A percentile compares a stretch with the other conserved stretches of the same genome.
phyloP scores from a whole-genome alignment of 177 flowering plant genomes.

The Vitis hybrid region DNA sequence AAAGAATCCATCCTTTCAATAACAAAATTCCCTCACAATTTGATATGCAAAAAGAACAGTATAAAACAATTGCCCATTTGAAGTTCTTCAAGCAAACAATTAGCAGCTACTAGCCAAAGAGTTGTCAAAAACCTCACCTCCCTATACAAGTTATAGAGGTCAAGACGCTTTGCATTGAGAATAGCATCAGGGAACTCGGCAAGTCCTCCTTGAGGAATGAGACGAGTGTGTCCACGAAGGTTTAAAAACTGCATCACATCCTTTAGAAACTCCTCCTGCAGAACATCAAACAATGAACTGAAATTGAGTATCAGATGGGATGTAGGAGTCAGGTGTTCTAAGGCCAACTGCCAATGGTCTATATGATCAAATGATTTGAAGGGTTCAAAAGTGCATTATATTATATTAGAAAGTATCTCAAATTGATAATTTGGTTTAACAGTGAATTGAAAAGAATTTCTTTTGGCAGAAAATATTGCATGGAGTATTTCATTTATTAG shows the following conservation, averaged over 20 bases:
- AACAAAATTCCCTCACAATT: background rate
- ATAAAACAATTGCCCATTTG: background rate
- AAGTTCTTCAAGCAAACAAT: background rate
- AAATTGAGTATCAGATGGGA: background rate
- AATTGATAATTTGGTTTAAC: no score
- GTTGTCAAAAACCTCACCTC: constrained; percentile 53
- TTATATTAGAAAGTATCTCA: no score
- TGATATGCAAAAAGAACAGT: background rate
- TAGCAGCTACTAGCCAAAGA: background rate
- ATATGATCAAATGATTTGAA: no score
- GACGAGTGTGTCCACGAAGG: constrained; percentile 89
- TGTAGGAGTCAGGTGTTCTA: background rate
- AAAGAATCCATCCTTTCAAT: background rate
- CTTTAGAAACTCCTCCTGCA: constrained; percentile 89
- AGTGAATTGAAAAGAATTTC: no score
- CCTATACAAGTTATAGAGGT: constrained; percentile 89
- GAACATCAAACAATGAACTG: background rate
- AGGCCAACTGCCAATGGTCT: no score
- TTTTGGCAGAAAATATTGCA: no score
- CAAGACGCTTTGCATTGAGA: constrained; percentile 95
- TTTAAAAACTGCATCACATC: constrained; percentile 96
- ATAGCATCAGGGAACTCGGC: constrained; percentile 98
- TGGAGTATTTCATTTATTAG: no score
- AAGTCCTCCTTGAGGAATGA: constrained; percentile 92
- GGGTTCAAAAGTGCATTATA: no score